A percentile compares a stretch with the other conserved stretches of the same genome.
phyloP scores from a whole-genome alignment of 768 basidiomycete species.

The Cystobasidiopsis lactophilus region DNA sequence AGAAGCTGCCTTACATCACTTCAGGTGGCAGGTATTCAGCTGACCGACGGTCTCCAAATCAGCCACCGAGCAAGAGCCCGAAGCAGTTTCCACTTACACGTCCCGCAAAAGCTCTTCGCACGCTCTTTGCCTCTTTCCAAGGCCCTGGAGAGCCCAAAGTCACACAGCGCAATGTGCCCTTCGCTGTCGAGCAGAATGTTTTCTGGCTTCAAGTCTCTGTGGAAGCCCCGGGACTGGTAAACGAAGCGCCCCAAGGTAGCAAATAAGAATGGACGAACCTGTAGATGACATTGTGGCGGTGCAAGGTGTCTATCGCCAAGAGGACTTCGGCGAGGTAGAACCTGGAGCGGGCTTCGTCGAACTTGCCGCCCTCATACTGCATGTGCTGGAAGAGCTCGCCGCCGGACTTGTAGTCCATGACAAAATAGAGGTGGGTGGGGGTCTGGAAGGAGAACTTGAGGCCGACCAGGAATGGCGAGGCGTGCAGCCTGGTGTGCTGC shows the following conservation, averaged over 20 bases:
- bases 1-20: slow-evolving; percentile 79
- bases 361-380: slow-evolving; percentile 82
- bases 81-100: slow-evolving; percentile 56
- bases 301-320: slow-evolving; percentile 77
- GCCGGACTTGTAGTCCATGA: slow-evolving; percentile 89
- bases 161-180: slow-evolving; percentile 89
- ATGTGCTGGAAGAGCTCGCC: slow-evolving; percentile 98
- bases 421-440: slow-evolving; percentile 68
- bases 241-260: slow-evolving; percentile 21
- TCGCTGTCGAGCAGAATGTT: slow-evolving; percentile 93
- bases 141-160: slow-evolving; percentile 90
- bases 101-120: slow-evolving; percentile 93
- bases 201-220: slow-evolving; percentile 79
- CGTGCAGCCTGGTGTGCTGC: slow-evolving; percentile 46
- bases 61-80: background rate
- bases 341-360: slow-evolving; percentile 77
- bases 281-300: slow-evolving; percentile 81
- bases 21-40: slow-evolving; percentile 41
- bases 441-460: slow-evolving; percentile 95
- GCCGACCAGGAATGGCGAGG: slow-evolving; percentile 86
- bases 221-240: slow-evolving; percentile 81
- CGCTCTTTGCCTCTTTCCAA: slow-evolving; percentile 71
- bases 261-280: slow-evolving; percentile 8
- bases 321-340: slow-evolving; percentile 93
- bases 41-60: too few relatives aligned